Conservation (phyloP, 345 rosid genomes). For the Bretschneidera sinensis region DNA sequence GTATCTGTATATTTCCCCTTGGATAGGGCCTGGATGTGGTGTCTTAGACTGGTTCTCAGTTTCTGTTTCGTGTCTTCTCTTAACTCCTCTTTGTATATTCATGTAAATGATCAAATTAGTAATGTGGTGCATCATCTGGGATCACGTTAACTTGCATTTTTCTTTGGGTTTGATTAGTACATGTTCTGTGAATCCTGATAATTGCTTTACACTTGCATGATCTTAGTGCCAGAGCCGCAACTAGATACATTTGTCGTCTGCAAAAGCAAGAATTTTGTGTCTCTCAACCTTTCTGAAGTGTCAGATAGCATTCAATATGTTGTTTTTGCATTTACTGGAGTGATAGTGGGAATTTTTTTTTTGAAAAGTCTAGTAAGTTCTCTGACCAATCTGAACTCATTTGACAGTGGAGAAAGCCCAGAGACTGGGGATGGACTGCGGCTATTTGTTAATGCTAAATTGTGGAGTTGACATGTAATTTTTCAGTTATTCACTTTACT, state of each 20-base stretch:
- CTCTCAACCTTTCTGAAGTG: conserved; percentile 42
- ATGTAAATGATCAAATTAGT: not conserved
- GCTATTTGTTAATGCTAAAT: too few relatives aligned
- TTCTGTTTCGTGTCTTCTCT: too few relatives aligned
- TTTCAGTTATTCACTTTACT: too few relatives aligned
- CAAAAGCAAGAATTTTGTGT: conserved; percentile 45
- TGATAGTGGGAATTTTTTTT: not conserved
- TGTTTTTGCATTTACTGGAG: conserved; percentile 7
- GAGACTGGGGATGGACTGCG: conserved; percentile 8
- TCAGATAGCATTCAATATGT: conserved; percentile 26
- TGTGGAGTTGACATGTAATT: too few relatives aligned
- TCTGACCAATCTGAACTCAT: not conserved
- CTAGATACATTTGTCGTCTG: conserved; percentile 69
- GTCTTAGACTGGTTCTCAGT: too few relatives aligned
- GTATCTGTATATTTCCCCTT: too few relatives aligned
- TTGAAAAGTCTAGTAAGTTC: not conserved
- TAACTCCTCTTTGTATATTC: too few relatives aligned
- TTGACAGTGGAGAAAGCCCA: conserved; percentile 31
- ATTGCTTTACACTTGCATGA: not conserved
- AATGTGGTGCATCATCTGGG: not conserved
- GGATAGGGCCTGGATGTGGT: too few relatives aligned
- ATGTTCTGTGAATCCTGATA: not conserved
- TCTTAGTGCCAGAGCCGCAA: conserved; percentile 58
- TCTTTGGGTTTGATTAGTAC: too few relatives aligned
- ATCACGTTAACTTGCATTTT: not conserved